A percentile compares a stretch with the other conserved stretches of the same genome.
These are phyloP conservation scores for Pelagophyceae sp. DNA, from an alignment of 352 stramenopile genomes.

Conservation along the genomic window DNA sequence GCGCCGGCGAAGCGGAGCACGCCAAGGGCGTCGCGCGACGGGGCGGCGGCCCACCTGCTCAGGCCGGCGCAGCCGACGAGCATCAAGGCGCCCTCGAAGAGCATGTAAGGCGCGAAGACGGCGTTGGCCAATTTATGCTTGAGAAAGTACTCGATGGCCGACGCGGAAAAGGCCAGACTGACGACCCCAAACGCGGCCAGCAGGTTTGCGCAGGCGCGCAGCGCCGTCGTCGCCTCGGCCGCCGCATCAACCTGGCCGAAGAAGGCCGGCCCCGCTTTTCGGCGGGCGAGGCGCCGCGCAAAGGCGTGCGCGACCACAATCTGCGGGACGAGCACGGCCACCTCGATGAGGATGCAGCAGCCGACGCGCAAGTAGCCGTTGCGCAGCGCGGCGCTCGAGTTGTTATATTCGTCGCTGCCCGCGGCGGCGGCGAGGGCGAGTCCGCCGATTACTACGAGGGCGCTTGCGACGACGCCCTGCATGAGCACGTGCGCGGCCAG, in stretches of 20 bases:
- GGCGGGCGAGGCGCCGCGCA: neutral
- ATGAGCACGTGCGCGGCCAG: neutral
- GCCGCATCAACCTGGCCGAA: neutral
- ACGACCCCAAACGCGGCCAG: neutral
- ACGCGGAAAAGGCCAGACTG: neutral
- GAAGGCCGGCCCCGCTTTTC: no score
- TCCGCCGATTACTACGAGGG: neutral
- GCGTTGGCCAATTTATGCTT: neutral
- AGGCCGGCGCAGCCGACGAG: neutral
- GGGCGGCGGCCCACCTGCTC: neutral
- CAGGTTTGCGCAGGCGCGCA: neutral
- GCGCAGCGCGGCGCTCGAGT: neutral
- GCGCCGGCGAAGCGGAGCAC: neutral
- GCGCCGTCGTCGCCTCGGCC: neutral
- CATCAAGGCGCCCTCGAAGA: neutral
- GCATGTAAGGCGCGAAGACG: conserved; percentile 14
- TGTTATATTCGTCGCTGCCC: neutral
- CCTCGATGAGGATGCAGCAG: neutral
- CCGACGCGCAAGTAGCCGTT: neutral
- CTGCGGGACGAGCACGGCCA: neutral
- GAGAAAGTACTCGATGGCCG: conserved; percentile 6
- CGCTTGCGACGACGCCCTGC: neutral
- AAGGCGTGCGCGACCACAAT: neutral
- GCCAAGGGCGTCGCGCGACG: neutral
- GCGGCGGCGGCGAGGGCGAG: neutral